Conservation (phyloP, 306 rosid genomes). For the Rubus idaeus region DNA sequence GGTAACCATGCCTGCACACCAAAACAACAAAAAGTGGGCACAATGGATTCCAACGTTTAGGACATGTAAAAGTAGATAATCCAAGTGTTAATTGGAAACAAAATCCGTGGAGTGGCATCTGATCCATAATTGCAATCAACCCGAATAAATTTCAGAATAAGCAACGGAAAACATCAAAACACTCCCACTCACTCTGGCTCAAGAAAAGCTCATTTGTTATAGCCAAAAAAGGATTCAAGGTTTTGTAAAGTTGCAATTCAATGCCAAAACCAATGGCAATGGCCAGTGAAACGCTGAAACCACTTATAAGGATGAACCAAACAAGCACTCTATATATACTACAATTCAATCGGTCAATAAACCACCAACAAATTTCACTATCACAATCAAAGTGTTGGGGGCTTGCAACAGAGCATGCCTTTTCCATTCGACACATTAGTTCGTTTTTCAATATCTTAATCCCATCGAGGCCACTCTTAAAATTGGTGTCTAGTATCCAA, state of each 20-base stretch:
- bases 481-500: too few relatives aligned
- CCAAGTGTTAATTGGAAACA: background rate
- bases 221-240: background rate
- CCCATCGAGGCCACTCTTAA: too few relatives aligned
- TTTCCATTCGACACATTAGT: background rate
- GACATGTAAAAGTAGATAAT: background rate
- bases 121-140: background rate
- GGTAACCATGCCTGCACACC: slow-evolving; percentile 91
- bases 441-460: too few relatives aligned
- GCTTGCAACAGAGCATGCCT: background rate
- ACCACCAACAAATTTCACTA: background rate
- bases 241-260: background rate
- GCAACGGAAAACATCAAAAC: background rate
- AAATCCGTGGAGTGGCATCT: background rate
- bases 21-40: slow-evolving; percentile 14
- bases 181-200: background rate
- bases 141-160: background rate
- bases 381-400: background rate
- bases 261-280: background rate
- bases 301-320: background rate
- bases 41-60: too few relatives aligned
- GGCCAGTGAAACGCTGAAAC: background rate
- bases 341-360: too few relatives aligned
- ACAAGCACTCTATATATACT: too few relatives aligned
- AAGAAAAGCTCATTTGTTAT: background rate